Evolutionary conservation across 2,329 filamentous ascomycete genomes (phyloP), one percentile per base, ranked within the genome.

Genomic region (Epichloe typhina): DNA sequence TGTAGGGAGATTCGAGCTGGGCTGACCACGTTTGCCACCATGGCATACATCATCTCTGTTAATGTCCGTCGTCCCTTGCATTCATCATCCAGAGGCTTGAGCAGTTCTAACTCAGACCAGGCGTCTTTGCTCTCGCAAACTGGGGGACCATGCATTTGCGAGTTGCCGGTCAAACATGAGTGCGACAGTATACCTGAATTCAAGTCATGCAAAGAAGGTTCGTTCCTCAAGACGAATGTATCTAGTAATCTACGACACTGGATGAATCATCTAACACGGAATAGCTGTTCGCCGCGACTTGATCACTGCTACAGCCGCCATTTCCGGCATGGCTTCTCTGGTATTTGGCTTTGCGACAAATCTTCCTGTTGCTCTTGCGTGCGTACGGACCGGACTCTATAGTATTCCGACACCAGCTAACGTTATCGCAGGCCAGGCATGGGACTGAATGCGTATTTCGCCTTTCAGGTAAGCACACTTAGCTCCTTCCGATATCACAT

Each of bases 11-110:
- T 93, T 52, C 82, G 87, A 31, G 88, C 87, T 33, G 88, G 87
- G 1, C 64, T 91, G 50, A 88, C 88, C 2, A 93, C 87, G 2
- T 86, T 86, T 62, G 82, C 84, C 50, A 85, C 84, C 3, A 88
- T 89, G 86, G 84, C 86, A 13, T 91, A 90, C 66, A 91, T 93
- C 58, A 89, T 93, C 61, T 83, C 84, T 8, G 82, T 83, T 55
- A 83, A 83, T 58, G 79, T 79, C 56, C 59, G 72, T 59, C 4
- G 2, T 19, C 12, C 15, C 17, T 4, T 35, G 33, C 5, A n/a
- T 23, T 8, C 19, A 5, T n/a, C 13, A 4, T 49, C 12, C 21
- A 40, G 23, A 39, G 15, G 12, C 15, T 38, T 21, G 9, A 21
- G 13, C 47, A 31, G n/a, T n/a, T 33, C 12, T 53, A 1, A 47